Percentiles rank a stretch among this genome's conserved stretches.
phyloP scores from a whole-genome alignment of 169 alveolate species.

The Condylostoma magnum region DNA sequence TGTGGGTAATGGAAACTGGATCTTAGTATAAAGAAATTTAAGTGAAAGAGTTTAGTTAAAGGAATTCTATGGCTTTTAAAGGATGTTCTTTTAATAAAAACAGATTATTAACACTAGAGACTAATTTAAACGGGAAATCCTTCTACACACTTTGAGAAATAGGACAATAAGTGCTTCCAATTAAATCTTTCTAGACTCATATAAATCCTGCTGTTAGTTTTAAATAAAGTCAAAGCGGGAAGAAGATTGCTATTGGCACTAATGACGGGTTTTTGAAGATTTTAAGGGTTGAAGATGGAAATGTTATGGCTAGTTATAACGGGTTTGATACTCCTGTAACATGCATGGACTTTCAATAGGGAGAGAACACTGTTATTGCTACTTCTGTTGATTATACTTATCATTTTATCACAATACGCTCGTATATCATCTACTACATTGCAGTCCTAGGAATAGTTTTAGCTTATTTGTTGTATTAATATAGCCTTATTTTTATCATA shows the following conservation, averaged over 20 bases:
- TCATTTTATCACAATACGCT: neutral
- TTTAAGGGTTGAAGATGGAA: neutral
- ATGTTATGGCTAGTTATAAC: neutral
- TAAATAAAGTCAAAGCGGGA: slow-evolving; percentile 14
- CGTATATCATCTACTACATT: no score
- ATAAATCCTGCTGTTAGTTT: neutral
- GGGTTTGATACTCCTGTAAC: slow-evolving; percentile 21
- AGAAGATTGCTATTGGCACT: slow-evolving; percentile 5
- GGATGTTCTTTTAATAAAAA: neutral
- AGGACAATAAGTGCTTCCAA: neutral
- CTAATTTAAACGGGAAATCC: neutral
- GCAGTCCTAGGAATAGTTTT: no score
- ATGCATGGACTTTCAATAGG: neutral
- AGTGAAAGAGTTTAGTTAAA: neutral
- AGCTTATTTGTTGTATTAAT: no score
- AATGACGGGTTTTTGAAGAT: slow-evolving; percentile 4
- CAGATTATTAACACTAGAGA: slow-evolving; percentile 5
- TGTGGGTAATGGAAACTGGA: no score
- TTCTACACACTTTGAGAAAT: slow-evolving; percentile 5
- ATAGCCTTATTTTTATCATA: no score
- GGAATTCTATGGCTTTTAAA: slow-evolving; percentile 9
- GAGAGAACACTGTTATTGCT: neutral
- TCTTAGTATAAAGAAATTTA: no score
- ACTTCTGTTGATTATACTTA: slow-evolving; percentile 23
- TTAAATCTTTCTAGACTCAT: neutral